Base-by-base conservation (phyloP, 179 eudicot species). In the Gypsophila paniculata region DNA sequence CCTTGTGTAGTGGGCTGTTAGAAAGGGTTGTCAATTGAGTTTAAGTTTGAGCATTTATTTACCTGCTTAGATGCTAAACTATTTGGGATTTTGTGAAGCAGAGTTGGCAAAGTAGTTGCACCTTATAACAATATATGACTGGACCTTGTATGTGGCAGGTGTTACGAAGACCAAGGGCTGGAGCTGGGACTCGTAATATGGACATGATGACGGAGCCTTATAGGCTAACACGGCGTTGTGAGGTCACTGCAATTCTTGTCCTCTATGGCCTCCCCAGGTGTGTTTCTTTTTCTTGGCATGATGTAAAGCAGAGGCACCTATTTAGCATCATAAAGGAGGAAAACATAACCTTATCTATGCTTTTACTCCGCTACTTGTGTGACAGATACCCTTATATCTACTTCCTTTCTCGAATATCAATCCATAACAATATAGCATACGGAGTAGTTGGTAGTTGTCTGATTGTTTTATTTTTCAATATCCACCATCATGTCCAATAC, bases 241-340 rank as follows among this genome's bases (percentile, higher is more conserved):
- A 92, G 70, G 98, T 92, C 78, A 90, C 98, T 21, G 98, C 98
- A 53, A 91, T 89, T 74, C 89, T 90, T 75, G 82, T 91, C 69
- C 76, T 91, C 72, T 90, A 88, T 75, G 93, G 97, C 74, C 97
- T 89, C 65, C 97, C 97, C 22, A 91, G 97, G 97, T 91, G 77
- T 57, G 65, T 74, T 68, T 61, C 66, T n/a, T 22, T 72, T 46
- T 61, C 55, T 36, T 55, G 29, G 39, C 70, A 22, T 13, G 32
- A 17, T 51, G 22, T 51, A 26, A 13, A 51, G 13, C n/a, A 19
- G 49, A 62, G 25, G 19, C 17, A 61, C 65, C 44, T 14, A 61
- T 15, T 61, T 34, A 22, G 6, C 34, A 65, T 42, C 9, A 34
- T 49, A 22, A 1, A 11, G 55, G 42, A 42, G 21, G 54, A 65